Percentiles rank a stretch among this genome's conserved stretches.
phyloP scores from a whole-genome alignment of 1,284 basidiomycete species.

The Heliocybe sulcata region DNA sequence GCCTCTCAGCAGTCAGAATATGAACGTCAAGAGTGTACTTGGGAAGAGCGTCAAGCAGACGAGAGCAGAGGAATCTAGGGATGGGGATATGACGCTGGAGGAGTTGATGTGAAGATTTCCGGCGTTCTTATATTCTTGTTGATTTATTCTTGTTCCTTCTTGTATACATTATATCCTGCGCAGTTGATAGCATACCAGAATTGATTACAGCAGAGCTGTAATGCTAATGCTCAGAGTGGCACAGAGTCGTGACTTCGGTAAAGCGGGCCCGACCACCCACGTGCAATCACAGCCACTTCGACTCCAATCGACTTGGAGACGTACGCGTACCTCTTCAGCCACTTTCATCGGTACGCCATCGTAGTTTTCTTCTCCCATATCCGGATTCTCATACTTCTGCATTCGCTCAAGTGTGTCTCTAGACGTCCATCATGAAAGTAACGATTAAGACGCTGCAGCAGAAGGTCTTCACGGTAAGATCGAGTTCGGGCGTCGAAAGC shows the following conservation, averaged over 20 bases:
- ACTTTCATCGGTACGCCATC: constrained; percentile 17
- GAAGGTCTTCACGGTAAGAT: constrained; percentile 68
- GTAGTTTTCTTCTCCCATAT: constrained; percentile 9
- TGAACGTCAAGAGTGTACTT: constrained; percentile 20
- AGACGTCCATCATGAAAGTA: constrained; percentile 66
- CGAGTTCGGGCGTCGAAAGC: background rate
- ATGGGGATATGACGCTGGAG: constrained; percentile 1
- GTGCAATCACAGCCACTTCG: background rate
- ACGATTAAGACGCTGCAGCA: constrained; percentile 93
- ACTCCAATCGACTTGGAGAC: background rate
- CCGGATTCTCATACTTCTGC: too few relatives aligned
- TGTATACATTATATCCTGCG: background rate
- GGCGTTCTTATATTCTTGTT: background rate
- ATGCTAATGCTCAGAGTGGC: too few relatives aligned
- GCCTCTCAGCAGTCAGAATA: constrained; percentile 41
- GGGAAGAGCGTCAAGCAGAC: constrained; percentile 4
- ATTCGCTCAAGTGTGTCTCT: constrained; percentile 13
- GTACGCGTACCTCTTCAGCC: constrained; percentile 8
- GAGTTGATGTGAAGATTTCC: background rate
- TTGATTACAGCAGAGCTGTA: too few relatives aligned
- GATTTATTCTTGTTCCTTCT: background rate
- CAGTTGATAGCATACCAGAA: too few relatives aligned
- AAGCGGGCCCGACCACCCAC: background rate
- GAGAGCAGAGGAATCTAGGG: background rate
- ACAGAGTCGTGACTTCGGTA: too few relatives aligned